These are phyloP conservation scores for Chalciporus pseudorubinellus DNA, from an alignment of 768 basidiomycete species.

Conservation along the genomic window DNA sequence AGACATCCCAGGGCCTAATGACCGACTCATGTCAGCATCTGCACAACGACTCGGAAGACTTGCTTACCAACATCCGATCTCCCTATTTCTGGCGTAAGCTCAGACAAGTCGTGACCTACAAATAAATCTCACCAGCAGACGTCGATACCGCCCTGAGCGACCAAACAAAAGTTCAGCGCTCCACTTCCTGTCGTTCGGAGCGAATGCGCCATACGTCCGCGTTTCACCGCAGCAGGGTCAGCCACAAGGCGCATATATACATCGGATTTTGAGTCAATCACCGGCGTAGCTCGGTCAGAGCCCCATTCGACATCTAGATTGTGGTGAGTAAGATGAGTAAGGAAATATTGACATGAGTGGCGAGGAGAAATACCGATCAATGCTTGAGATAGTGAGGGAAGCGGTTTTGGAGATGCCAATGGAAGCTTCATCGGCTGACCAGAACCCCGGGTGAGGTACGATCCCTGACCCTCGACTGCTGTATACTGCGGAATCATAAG, in stretches of 20 bases:
- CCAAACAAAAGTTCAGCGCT: constrained; percentile 76
- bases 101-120: not conserved
- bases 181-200: constrained; percentile 81
- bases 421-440: constrained; percentile 57
- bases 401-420: constrained; percentile 56
- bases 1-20: constrained; percentile 80
- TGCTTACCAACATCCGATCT: constrained; percentile 69
- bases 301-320: constrained; percentile 84
- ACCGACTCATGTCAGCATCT: not conserved
- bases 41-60: not conserved
- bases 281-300: constrained; percentile 60
- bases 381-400: constrained; percentile 69
- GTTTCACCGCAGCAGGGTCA: constrained; percentile 49
- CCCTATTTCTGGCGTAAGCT: constrained; percentile 43
- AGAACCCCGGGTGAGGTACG: constrained; percentile 58
- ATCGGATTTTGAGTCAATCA: constrained; percentile 57
- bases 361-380: constrained; percentile 50
- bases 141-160: constrained; percentile 89
- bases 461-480: constrained; percentile 73
- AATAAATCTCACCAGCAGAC: constrained; percentile 66
- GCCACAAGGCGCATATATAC: constrained; percentile 76
- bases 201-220: constrained; percentile 83
- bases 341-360: not conserved
- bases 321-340: not conserved
- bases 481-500: constrained; percentile 52